Evolutionary conservation across 768 basidiomycete genomes (phyloP), one percentile per base, ranked within the genome.

Genomic region (Gloeophyllum trabeum): DNA sequence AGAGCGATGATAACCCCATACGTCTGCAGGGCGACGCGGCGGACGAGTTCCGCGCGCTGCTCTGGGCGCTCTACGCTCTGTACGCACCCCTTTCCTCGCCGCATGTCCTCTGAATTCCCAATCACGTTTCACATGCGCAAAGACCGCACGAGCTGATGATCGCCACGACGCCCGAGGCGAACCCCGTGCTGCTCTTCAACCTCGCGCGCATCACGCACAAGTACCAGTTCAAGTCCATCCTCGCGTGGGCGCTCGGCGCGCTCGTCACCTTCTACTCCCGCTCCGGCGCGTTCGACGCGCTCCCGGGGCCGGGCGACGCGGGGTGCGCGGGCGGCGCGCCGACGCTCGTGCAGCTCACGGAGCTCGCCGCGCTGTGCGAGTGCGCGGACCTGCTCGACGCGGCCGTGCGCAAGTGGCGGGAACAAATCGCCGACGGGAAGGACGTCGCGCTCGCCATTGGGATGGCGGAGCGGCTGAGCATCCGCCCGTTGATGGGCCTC

Each of bases 61-160:
- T 71, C 13, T 61, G 57, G 48, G 62, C 66, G 3, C 56, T 66
- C 24, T 63, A 62, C 40, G 55, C 61, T 24, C 54, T 64, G 83
- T 84, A 51, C 59, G 81, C 43, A 40, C n/a, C n/a, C n/a, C n/a
- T n/a, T n/a, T n/a, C n/a, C n/a, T n/a, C n/a, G n/a, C n/a, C n/a
- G n/a, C n/a, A n/a, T n/a, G n/a, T n/a, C n/a, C n/a, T n/a, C n/a
- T n/a, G n/a, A n/a, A n/a, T n/a, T 10, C 14, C 24, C 42, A 4
- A 23, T 21, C 14, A 40, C 40, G 26, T 44, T 6, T 4, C 28
- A 19, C 10, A 37, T 37, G 10, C 34, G 28, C 28, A 23, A 48
- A 85, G 82, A 21, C 50, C 46, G 6, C 38, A 35, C 13, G 50
- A 55, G 32, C 46, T 50, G 5, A 46, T 65, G 56, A 35, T 53